Percentiles rank a stretch among this genome's conserved stretches.
Evolutionary conservation across 768 basidiomycete genomes (phyloP).

Genomic region (Russula sp.): DNA sequence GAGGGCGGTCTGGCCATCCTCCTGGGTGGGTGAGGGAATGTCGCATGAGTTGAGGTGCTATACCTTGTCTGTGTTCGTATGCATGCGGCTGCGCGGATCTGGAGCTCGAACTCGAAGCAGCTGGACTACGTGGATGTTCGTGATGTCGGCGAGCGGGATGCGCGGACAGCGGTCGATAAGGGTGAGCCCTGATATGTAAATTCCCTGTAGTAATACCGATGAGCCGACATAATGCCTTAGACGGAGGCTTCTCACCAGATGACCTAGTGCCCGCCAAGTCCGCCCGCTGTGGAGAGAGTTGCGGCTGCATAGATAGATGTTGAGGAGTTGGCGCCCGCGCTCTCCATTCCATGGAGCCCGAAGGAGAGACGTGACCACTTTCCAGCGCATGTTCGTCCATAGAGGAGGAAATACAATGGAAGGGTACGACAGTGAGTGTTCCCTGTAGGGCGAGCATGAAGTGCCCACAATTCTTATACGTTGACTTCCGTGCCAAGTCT

Average conservation of each 20-base stretch:
- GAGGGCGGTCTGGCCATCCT: slow-evolving; percentile 25
- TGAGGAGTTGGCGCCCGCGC: slow-evolving; percentile 17
- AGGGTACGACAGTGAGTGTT: slow-evolving; percentile 14
- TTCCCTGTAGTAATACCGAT: slow-evolving; percentile 3
- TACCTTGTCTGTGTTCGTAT: slow-evolving; percentile 23
- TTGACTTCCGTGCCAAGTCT: background rate
- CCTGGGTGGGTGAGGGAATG: slow-evolving; percentile 26
- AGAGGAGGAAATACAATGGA: slow-evolving; percentile 14
- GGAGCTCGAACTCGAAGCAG: slow-evolving; percentile 18
- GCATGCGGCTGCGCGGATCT: slow-evolving; percentile 1
- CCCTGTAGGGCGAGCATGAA: slow-evolving; percentile 17
- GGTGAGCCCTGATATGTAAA: background rate
- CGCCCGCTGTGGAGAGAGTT: background rate
- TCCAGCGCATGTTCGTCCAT: slow-evolving; percentile 24
- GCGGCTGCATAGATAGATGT: background rate
- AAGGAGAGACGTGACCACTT: slow-evolving; percentile 14
- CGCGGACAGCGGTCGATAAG: slow-evolving; percentile 1
- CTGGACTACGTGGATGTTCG: slow-evolving; percentile 15
- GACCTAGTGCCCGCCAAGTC: background rate
- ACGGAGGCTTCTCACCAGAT: slow-evolving; percentile 9
- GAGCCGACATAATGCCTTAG: background rate
- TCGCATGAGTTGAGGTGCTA: slow-evolving; percentile 28
- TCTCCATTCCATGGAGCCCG: slow-evolving; percentile 12
- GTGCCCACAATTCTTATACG: slow-evolving; percentile 19
- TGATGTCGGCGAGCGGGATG: background rate